Evolutionary conservation across 1,139 yeast genomes (phyloP).

Genomic region (Entelexis paramagnoliae): DNA sequence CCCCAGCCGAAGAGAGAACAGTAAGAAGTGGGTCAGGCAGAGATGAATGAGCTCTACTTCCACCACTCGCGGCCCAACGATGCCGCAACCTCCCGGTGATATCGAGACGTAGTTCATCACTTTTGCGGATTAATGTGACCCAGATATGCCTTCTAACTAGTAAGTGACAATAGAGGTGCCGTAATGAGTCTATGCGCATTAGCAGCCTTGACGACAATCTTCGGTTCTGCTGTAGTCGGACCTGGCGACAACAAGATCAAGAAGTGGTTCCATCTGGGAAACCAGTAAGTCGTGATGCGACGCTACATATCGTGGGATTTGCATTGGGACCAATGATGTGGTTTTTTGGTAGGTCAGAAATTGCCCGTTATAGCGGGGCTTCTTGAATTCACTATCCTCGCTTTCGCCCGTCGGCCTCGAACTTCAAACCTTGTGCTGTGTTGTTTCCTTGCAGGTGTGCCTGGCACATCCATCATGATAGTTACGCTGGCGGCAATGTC

Average conservation of each 20-base stretch:
- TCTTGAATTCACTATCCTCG: slow-evolving; percentile 49
- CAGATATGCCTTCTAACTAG: slow-evolving; percentile 38
- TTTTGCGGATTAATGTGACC: slow-evolving; percentile 32
- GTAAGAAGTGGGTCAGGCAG: neutral
- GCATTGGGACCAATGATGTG: slow-evolving; percentile 73
- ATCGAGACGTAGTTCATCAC: neutral
- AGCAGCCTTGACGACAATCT: slow-evolving; percentile 34
- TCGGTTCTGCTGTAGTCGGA: slow-evolving; percentile 58
- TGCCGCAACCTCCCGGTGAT: slow-evolving; percentile 6
- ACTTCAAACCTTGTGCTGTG: slow-evolving; percentile 66
- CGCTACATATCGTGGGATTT: slow-evolving; percentile 68
- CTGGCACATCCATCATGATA: slow-evolving; percentile 59
- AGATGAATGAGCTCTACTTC: neutral
- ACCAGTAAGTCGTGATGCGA: slow-evolving; percentile 51
- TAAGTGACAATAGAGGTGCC: slow-evolving; percentile 30
- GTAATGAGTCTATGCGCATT: slow-evolving; percentile 37
- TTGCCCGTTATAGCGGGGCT: slow-evolving; percentile 45
- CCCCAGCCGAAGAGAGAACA: neutral
- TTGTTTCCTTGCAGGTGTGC: slow-evolving; percentile 64
- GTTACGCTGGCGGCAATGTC: slow-evolving; percentile 78
- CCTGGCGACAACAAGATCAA: slow-evolving; percentile 39
- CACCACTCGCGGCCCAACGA: neutral
- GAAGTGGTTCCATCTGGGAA: slow-evolving; percentile 41
- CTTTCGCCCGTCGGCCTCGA: slow-evolving; percentile 67
- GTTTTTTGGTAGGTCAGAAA: slow-evolving; percentile 68